phyloP scores from a whole-genome alignment of 352 stramenopile genomes.

The Phytophthora melonis region DNA sequence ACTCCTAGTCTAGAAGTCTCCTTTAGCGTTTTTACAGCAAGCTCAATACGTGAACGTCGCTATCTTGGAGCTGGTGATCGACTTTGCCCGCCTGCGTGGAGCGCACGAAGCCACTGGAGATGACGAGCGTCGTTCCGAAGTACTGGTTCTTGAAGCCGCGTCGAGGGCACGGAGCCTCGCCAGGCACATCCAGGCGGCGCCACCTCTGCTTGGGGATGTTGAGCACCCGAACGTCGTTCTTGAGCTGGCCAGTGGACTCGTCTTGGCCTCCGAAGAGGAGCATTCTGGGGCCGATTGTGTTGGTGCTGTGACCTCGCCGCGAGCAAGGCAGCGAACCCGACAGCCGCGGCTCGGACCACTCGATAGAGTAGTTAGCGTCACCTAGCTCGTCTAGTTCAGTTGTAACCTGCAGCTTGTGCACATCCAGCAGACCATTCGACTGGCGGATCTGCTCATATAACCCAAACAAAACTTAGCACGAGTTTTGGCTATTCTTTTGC shows the following conservation, averaged over 20 bases:
- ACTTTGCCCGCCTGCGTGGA: slow-evolving; percentile 47
- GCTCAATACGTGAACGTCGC: slow-evolving; percentile 64
- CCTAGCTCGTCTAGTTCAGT: slow-evolving; percentile 8
- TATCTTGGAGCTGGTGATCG: slow-evolving; percentile 65
- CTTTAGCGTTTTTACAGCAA: slow-evolving; percentile 22
- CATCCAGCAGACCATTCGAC: slow-evolving; percentile 67
- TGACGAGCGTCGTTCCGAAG: slow-evolving; percentile 76
- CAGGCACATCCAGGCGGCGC: slow-evolving; percentile 39
- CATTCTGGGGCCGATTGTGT: slow-evolving; percentile 59
- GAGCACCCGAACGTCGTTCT: slow-evolving; percentile 64
- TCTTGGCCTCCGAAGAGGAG: slow-evolving; percentile 76
- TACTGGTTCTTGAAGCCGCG: slow-evolving; percentile 85
- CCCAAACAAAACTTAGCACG: background rate
- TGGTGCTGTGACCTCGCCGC: slow-evolving; percentile 73
- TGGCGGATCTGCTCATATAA: slow-evolving; percentile 56
- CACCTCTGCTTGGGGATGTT: slow-evolving; percentile 47
- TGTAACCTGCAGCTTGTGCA: slow-evolving; percentile 48
- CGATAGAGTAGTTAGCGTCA: slow-evolving; percentile 28
- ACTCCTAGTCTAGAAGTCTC: background rate
- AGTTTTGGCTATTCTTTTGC: background rate
- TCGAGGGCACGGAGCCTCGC: slow-evolving; percentile 58
- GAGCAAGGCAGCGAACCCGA: slow-evolving; percentile 49
- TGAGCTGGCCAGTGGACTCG: slow-evolving; percentile 49
- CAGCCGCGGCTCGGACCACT: slow-evolving; percentile 51
- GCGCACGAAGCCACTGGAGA: slow-evolving; percentile 79